Evolutionary conservation across 148 eudicot species (phyloP).

Genomic region (Rheum nobile): DNA sequence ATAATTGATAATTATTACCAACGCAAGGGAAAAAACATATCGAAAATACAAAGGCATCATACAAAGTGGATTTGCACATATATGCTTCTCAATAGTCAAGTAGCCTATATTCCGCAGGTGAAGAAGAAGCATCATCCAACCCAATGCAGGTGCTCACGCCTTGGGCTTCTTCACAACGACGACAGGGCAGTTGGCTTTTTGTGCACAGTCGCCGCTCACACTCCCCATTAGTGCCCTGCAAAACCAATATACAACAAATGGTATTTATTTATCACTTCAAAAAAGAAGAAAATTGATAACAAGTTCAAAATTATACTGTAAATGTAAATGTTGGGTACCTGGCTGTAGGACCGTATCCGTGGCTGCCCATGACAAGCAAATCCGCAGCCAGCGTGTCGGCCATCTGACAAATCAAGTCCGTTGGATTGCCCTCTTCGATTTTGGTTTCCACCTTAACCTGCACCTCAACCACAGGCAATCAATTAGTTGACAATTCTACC

Average conservation of each 20-base stretch:
- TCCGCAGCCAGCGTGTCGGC: slow-evolving; percentile 41
- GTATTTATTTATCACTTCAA: not conserved
- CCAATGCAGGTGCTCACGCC: not conserved
- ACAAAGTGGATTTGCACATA: not conserved
- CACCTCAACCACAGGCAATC: slow-evolving; percentile 5
- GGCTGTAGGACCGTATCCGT: slow-evolving; percentile 52
- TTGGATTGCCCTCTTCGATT: slow-evolving; percentile 55
- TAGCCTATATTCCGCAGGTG: not conserved
- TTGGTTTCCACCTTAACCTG: slow-evolving; percentile 53
- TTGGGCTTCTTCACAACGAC: slow-evolving; percentile 67
- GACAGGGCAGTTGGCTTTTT: slow-evolving; percentile 64
- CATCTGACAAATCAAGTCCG: slow-evolving; percentile 59
- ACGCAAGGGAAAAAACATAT: not conserved
- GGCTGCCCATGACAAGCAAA: slow-evolving; percentile 71
- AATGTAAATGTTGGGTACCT: slow-evolving; percentile 27
- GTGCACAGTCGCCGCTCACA: slow-evolving; percentile 73
- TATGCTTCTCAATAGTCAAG: not conserved
- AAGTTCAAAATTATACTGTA: too few relatives aligned
- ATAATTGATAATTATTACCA: not conserved
- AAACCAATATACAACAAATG: too few relatives aligned
- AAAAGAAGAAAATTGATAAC: too few relatives aligned
- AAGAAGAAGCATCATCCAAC: not conserved
- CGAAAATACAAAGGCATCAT: not conserved
- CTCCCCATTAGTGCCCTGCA: slow-evolving; percentile 63
- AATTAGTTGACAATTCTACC: not conserved